Evolutionary conservation across 2,329 filamentous ascomycete genomes (phyloP).

Genomic region (Aspergillus sergii): DNA sequence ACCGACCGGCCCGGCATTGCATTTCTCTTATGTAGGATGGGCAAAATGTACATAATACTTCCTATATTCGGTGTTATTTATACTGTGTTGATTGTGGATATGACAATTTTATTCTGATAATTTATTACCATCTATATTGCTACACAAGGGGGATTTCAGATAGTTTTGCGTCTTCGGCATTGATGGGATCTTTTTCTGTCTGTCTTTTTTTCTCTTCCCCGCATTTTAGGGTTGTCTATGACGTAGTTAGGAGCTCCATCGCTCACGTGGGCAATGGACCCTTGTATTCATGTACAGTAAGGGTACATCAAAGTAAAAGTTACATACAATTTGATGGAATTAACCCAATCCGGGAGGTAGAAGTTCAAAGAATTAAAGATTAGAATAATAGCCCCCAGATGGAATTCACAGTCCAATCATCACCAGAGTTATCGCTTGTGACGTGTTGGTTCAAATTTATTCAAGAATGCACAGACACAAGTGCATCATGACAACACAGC

Average conservation of each 20-base stretch:
- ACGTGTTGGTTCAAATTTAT: background rate
- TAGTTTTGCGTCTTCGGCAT: background rate
- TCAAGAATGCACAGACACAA: background rate
- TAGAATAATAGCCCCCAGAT: background rate
- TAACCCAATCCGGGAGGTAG: background rate
- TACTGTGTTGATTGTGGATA: background rate
- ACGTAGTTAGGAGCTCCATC: background rate
- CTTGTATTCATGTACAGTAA: background rate
- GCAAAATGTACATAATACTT: background rate
- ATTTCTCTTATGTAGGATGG: background rate
- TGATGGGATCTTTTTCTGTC: no score
- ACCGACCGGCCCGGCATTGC: slow-evolving; percentile 20
- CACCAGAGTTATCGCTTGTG: background rate
- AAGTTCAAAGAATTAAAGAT: background rate
- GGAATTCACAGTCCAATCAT: background rate
- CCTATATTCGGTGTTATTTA: background rate
- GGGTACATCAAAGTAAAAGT: no score
- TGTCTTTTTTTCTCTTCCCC: background rate
- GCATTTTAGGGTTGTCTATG: background rate
- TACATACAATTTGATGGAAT: background rate
- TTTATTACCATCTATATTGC: background rate
- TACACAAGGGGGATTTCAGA: background rate
- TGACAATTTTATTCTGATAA: background rate
- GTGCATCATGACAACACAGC: background rate
- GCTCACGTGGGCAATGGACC: background rate